Percentiles rank a stretch among this genome's conserved stretches.
phyloP scores from a whole-genome alignment of 768 basidiomycete genomes.

The Naganishia vishniacii region DNA sequence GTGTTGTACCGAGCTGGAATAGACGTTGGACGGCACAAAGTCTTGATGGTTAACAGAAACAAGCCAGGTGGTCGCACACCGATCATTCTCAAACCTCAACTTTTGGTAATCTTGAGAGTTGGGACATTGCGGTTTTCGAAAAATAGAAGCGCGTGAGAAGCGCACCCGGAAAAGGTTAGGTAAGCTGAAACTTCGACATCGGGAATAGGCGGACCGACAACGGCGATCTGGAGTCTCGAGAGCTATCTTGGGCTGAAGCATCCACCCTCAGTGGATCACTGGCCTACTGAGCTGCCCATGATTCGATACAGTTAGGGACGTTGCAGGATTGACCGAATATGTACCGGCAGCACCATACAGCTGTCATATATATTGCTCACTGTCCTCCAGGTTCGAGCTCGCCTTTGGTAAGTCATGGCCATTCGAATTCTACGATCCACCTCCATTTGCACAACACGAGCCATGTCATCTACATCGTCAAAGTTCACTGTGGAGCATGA shows the following conservation, averaged over 20 bases:
- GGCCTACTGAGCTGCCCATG: too few species aligned
- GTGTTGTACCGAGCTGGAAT: neutral
- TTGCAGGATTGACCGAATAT: too few species aligned
- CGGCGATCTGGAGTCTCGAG: neutral
- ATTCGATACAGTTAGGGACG: too few species aligned
- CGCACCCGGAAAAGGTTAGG: neutral
- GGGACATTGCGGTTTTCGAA: conserved; percentile 15
- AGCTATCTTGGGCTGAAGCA: neutral
- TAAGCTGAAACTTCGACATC: neutral
- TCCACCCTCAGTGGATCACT: too few species aligned
- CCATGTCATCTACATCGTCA: conserved; percentile 3
- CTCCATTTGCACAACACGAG: too few species aligned
- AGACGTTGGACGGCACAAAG: neutral
- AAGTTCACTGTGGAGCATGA: conserved; percentile 43
- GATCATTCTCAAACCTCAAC: neutral
- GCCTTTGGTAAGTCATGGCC: too few species aligned
- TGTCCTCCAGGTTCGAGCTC: too few species aligned
- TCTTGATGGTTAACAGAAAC: neutral
- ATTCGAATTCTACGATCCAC: too few species aligned
- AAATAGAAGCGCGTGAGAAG: conserved; percentile 5
- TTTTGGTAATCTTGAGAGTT: neutral
- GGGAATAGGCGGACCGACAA: conserved; percentile 1
- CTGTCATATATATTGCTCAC: too few species aligned
- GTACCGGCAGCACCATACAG: too few species aligned
- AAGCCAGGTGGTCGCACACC: neutral